Base-by-base conservation (phyloP, 2,329 filamentous ascomycete species). In the Nemania sp. region DNA sequence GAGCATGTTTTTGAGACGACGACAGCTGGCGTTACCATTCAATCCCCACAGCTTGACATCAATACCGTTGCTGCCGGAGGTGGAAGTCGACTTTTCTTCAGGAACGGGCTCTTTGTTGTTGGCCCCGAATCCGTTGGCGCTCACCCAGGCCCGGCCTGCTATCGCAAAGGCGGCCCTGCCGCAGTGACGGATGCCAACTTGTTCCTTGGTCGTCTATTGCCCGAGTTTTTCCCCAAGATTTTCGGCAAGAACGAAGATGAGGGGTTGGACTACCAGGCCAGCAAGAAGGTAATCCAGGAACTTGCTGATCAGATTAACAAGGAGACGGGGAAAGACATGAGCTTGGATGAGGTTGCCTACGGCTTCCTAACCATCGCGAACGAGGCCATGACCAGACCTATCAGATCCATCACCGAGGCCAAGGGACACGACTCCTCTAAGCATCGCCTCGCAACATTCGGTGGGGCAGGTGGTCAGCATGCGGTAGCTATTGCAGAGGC, bases 1-100 rank as follows among this genome's bases (percentile, higher is more conserved):
- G 93, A 97, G 69, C 93, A 97, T 70, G 92, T 96, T 0, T 97
- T 97, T 67, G 93, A 96, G 76, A 96, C 92, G 0, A 96, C 91
- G 0, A 96, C 92, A 1, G 93, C 93, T 0, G 93, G 93, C n/a
- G 91, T 97, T 0, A 94, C 92, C 0, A 95, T 97, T 29, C 92
- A 97, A 70, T 93, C 90, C 1, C 93, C 93, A 0, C 92, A 97
- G 71, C 83, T 97, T 0, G 92, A 97, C 71, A 97, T 97, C 77
- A 97, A 97, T 75, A 97, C 93, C 0, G 93, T 97, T 1, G 93
- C 93, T 5, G 93, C 93, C 2, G 93, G 93, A 48, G 93, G 93
- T 64, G 92, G 92, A 6, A 94, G 90, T 0, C 82, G 89, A 32
- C 80, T 97, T 3, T 95, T 96, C 76, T 97, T 91, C 83, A 87